Base-by-base conservation (phyloP, 805 yeast genomes). In the Candida rishiriensis region DNA sequence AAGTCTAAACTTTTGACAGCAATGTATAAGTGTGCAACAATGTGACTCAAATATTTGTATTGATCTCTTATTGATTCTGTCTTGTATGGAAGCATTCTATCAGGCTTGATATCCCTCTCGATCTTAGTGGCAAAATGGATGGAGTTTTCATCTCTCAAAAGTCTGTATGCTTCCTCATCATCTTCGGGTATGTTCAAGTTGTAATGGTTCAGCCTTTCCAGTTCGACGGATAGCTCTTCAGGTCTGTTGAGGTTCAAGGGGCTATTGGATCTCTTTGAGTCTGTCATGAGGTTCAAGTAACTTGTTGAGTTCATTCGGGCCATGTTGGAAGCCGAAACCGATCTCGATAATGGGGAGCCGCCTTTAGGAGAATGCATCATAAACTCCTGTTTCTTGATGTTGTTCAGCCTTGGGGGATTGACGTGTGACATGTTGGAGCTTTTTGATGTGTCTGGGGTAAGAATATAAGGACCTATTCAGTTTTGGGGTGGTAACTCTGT, bases 1-100 rank as follows among this genome's bases (percentile, higher is more conserved):
- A 88, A 68, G 59, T 88, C 96, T 49, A 83, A 68, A 3, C 93
- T 77, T 45, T 78, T 73, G 38, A 87, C 75, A 10, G 97, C 88
- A 44, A 87, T 78, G 60, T 86, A 86, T 15, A 93, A 63, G 61
- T 87, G 88, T 2, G 84, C 75, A 29, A 90, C 73, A n/a, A 91
- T 85, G 56, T 85, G 93, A 36, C 86, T 74, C 34, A 91, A 68
- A 54, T 88, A 89, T 42, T 72, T 75, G 14, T 87, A 84, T 46
- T 81, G 85, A 45, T 85, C 95, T 30, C 66, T 66, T 13, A 79
- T 80, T 1, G 78, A 54, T 60, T 88, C 97, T 0, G 83, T 76
- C 36, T 71, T 66, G 61, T 90, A 93, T 0, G 98, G 98, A 26
- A 91, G 42, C 9, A 57, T 36, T 3, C 48, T 48, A 29, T 56